Percentiles rank a stretch among this genome's conserved stretches.
These are phyloP conservation scores for Suhomyces terraborum DNA, from an alignment of 1,139 yeast genomes.

Conservation along the genomic window DNA sequence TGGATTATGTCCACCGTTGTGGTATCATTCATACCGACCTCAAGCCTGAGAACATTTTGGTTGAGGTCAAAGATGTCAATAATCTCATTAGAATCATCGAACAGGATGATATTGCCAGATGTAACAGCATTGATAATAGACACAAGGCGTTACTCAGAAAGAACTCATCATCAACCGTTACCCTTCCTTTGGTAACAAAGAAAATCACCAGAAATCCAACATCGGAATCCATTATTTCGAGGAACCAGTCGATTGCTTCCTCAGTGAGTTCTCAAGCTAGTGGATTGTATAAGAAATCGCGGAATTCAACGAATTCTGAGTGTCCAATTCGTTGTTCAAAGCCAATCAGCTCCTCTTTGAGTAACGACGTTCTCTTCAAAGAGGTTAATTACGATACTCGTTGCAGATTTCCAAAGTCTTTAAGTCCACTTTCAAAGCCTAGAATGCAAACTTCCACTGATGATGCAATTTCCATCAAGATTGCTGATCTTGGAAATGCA, in stretches of 20 bases:
- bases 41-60: slow-evolving; percentile 86
- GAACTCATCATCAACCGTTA: slow-evolving; percentile 3
- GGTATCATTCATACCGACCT: slow-evolving; percentile 92
- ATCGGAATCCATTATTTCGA: slow-evolving; percentile 10
- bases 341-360: slow-evolving; percentile 28
- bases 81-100: slow-evolving; percentile 61
- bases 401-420: slow-evolving; percentile 7
- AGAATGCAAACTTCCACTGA: slow-evolving; percentile 3
- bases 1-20: slow-evolving; percentile 82
- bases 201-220: slow-evolving; percentile 6
- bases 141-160: slow-evolving; percentile 5
- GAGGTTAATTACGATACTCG: slow-evolving; percentile 16
- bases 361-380: slow-evolving; percentile 26
- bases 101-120: slow-evolving; percentile 40
- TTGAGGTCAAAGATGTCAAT: slow-evolving; percentile 79
- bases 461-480: slow-evolving; percentile 42
- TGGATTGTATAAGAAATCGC: slow-evolving; percentile 26
- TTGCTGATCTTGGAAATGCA: slow-evolving; percentile 87
- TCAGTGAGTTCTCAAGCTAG: slow-evolving; percentile 9
- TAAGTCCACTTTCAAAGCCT: slow-evolving; percentile 2
- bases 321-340: slow-evolving; percentile 35
- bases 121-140: slow-evolving; percentile 10
- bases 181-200: slow-evolving; percentile 1
- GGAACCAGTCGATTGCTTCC: slow-evolving; percentile 11
- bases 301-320: slow-evolving; percentile 26